These are phyloP conservation scores for Mycosarcoma mackinlayi DNA, from an alignment of 1,284 basidiomycete genomes.

Conservation along the genomic window DNA sequence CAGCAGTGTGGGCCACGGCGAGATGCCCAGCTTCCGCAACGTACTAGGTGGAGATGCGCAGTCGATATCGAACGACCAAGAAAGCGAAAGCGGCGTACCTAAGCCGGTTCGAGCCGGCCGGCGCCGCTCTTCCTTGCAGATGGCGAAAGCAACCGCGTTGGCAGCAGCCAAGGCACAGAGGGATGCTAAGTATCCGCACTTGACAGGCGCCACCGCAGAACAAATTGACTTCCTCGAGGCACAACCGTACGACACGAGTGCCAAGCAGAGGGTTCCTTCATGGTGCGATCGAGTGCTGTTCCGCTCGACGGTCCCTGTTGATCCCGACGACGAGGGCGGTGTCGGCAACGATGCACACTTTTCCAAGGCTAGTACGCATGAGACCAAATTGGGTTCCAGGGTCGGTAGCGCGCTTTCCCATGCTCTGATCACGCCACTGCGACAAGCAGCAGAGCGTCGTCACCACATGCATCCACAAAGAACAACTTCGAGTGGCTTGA, in stretches of 20 bases:
- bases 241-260: conserved; percentile 71
- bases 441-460: conserved; percentile 42
- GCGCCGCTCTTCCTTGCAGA: conserved; percentile 23
- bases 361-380: neutral
- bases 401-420: conserved; percentile 44
- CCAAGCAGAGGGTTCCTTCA: conserved; percentile 71
- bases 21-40: conserved; percentile 5
- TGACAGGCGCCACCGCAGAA: conserved; percentile 41
- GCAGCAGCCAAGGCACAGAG: conserved; percentile 31
- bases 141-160: conserved; percentile 16
- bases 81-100: conserved; percentile 3
- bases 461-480: conserved; percentile 24
- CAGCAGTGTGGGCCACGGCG: conserved; percentile 20
- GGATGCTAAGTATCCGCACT: conserved; percentile 42
- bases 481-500: conserved; percentile 27
- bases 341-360: neutral
- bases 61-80: conserved; percentile 12
- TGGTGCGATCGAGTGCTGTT: conserved; percentile 69
- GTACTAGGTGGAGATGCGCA: conserved; percentile 10
- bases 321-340: conserved; percentile 13
- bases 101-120: conserved; percentile 10
- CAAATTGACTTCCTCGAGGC: conserved; percentile 51
- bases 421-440: conserved; percentile 32
- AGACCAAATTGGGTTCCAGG: conserved; percentile 25
- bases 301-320: conserved; percentile 55